Evolutionary conservation across 306 rosid genomes (phyloP), one percentile per base, ranked within the genome.

Genomic region (Cucurbita moschata): DNA sequence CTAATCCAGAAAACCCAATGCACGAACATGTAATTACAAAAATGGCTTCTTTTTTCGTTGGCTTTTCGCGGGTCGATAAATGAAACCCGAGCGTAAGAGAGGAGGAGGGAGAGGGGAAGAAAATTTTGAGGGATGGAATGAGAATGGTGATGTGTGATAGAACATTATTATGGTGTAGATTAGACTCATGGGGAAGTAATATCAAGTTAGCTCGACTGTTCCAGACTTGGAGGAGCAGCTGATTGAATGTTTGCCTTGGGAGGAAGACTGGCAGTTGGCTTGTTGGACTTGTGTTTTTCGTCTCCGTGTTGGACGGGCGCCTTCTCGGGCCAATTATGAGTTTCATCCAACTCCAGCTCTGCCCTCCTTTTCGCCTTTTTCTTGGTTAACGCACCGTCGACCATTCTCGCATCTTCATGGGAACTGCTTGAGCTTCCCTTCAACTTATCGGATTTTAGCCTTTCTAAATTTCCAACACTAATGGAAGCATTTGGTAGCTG

Each of bases 321-420:
- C 81, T 86, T 90, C 81, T 88, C 97, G 0, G 85, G 79, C 56
- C 87, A 86, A 60, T 62, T 71, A 67, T 81, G 87, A 54, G 79
- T 80, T 80, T 83, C 92, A 16, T 89, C 92, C 64, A 77, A 78
- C 75, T 91, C 97, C 40, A 51, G 60, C 58, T 89, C 99, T 42
- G 95, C 87, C 83, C 79, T 95, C 80, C 92, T 86, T 86, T 88
- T 95, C 42, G 77, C 80, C 87, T 95, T 89, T 82, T 86, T 92
- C 86, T 88, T 95, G 44, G 79, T 74, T 75, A 85, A 16, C 8
- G 77, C 81, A 49, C 85, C 88, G n/a, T 93, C 94, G 12, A 81
- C 89, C 54, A 77, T 79, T 80, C 89, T 82, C 0, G 68, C 72
- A 52, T 91, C 96, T 30, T 91, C 96, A 50, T 66, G 52, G 53